phyloP scores from a whole-genome alignment of 768 basidiomycete species.

The Phylloporus sp. region DNA sequence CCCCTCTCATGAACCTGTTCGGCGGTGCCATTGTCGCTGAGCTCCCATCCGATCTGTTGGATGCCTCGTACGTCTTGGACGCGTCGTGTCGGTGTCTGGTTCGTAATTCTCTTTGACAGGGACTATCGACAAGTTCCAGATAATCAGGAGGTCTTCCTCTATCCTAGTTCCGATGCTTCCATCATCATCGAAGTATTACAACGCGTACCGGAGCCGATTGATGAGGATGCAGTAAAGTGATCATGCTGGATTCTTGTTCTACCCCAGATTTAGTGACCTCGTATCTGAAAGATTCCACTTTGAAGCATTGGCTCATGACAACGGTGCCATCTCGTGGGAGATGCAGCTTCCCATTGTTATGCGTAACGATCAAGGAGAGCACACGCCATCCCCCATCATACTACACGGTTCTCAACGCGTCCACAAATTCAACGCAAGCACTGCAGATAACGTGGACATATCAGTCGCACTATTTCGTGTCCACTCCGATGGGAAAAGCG shows the following conservation, averaged over 20 bases:
- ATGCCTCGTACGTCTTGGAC: conserved; percentile 72
- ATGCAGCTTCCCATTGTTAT: conserved; percentile 41
- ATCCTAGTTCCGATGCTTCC: conserved; percentile 60
- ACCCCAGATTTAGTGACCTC: conserved; percentile 4
- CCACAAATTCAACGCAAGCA: conserved; percentile 65
- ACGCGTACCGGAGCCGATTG: conserved; percentile 54
- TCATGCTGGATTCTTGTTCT: conserved; percentile 8
- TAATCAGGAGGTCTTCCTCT: conserved; percentile 90
- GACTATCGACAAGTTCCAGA: conserved; percentile 83
- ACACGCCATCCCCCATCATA: conserved; percentile 54
- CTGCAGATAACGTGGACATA: conserved; percentile 67
- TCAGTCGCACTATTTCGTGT: conserved; percentile 80
- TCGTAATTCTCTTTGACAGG: conserved; percentile 29
- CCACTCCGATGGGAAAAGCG: conserved; percentile 44
- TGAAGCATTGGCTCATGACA: conserved; percentile 86
- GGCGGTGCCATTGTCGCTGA: conserved; percentile 76
- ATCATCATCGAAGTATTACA: conserved; percentile 83
- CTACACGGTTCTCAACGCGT: conserved; percentile 69
- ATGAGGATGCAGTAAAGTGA: conserved; percentile 67
- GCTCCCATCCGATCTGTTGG: conserved; percentile 56
- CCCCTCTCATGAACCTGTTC: conserved; percentile 53
- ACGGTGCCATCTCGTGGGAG: conserved; percentile 52
- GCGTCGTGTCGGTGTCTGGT: neutral
- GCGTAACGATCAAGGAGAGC: conserved; percentile 39
- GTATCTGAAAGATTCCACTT: conserved; percentile 73